A percentile compares a stretch with the other conserved stretches of the same genome.
Evolutionary conservation across 1,284 basidiomycete genomes (phyloP).

Genomic region (Malassezia yamatoensis): DNA sequence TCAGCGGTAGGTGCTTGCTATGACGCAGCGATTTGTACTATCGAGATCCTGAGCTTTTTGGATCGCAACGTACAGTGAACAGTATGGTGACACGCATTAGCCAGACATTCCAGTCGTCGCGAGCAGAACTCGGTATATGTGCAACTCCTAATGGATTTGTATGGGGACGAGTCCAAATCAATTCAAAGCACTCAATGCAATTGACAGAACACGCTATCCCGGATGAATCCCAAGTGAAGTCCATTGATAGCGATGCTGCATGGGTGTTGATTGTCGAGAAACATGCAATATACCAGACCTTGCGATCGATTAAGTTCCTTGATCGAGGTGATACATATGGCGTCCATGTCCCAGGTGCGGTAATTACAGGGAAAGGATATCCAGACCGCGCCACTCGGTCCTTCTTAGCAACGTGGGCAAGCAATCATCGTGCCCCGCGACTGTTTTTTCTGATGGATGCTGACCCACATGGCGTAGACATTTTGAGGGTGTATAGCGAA

Average conservation of each 20-base stretch:
- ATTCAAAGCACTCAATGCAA: neutral
- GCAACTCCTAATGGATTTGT: slow-evolving; percentile 28
- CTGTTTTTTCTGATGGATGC: slow-evolving; percentile 12
- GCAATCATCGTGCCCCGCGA: neutral
- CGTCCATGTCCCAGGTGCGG: neutral
- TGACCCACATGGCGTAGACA: slow-evolving; percentile 36
- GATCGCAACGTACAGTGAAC: slow-evolving; percentile 24
- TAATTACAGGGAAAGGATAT: slow-evolving; percentile 29
- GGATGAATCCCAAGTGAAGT: slow-evolving; percentile 1
- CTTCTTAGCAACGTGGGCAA: slow-evolving; percentile 15
- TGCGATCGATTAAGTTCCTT: slow-evolving; percentile 6
- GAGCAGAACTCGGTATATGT: slow-evolving; percentile 22
- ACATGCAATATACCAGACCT: slow-evolving; percentile 29
- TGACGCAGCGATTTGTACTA: slow-evolving; percentile 33
- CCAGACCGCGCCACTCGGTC: slow-evolving; percentile 26
- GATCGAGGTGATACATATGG: neutral
- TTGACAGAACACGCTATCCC: slow-evolving; percentile 17
- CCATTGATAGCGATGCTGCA: slow-evolving; percentile 5
- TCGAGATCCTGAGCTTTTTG: slow-evolving; percentile 23
- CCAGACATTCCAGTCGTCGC: slow-evolving; percentile 7
- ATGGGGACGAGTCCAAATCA: slow-evolving; percentile 16
- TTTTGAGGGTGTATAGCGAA: slow-evolving; percentile 12
- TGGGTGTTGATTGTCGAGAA: slow-evolving; percentile 39
- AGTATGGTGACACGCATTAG: slow-evolving; percentile 18
- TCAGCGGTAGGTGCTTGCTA: slow-evolving; percentile 19